Evolutionary conservation across 164 flowering plant genomes (phyloP), one percentile per base, ranked within the genome.

Genomic region (Malania oleifera): DNA sequence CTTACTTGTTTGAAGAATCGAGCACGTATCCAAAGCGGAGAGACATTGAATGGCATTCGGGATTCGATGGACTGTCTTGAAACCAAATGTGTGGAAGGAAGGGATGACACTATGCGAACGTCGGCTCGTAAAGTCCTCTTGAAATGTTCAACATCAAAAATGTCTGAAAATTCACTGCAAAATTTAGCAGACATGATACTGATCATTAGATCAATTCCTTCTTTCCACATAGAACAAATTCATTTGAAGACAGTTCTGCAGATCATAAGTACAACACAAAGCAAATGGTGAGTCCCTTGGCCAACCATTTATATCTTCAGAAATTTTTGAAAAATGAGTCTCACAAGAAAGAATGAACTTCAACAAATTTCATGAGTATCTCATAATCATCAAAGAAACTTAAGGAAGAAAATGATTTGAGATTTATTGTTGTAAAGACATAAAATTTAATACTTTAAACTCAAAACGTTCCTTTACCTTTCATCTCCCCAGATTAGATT

Each of bases 141-240:
- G 80, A 87, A 85, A 66, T 85, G 85, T 15, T 78, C 82, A 0
- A 70, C 67, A 52, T 87, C 87, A 31, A 85, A 85, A 50, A 87
- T 74, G 12, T 85, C 87, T 11, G 82, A 63, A 67, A 86, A 86
- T 52, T 84, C 80, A 68, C 90, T 79, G 85, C 75, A 66, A 62
- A 34, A 62, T 31, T n/a, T 11, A 37, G 22, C 34, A 23, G 34
- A 49, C 15, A 15, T 19, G 44, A 55, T 34, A 34, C 40, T 10
- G 39, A 52, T 20, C 12, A 25, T 20, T 27, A 28, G 23, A 44
- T 5, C 4, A 44, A 44, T 5, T 17, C 12, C 22, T 44, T 31
- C 48, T n/a, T n/a, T n/a, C n/a, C n/a, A n/a, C n/a, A n/a, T n/a
- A n/a, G 9, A 31, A 44, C 12, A 17, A 44, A 44, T 44, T 44